Evolutionary conservation across 2,329 filamentous ascomycete species (phyloP), one percentile per base, ranked within the genome.

Genomic region (Neofusicoccum laricinum): DNA sequence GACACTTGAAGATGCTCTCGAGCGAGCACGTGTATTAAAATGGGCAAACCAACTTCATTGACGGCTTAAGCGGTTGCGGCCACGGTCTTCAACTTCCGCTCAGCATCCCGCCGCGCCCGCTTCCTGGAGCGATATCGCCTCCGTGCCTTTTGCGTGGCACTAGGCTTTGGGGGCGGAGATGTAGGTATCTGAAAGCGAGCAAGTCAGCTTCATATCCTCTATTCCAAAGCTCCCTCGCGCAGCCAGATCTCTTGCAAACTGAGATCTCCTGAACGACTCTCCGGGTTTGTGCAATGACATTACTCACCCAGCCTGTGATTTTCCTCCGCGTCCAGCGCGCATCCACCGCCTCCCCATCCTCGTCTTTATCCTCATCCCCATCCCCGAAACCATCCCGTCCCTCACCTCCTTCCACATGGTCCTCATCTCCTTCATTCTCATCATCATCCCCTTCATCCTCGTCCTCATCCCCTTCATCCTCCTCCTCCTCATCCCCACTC

Each of bases 81-180:
- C 4, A 30, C 25, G 6, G 4, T 11, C 36, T 38, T 14, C 36
- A 12, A 14, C 14, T 38, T 38, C 8, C 8, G 36, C 11, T 11
- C 36, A 38, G 36, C 11, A 30, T 57, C 4, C 68, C 72, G 17
- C 73, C 73, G 25, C 5, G 55, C 40, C 2, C 41, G 40, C 30
- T 25, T 59, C 41, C 55, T 36, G 1, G 55, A 59, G 4, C 55
- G 25, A 46, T 59, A 59, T 14, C 55, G 25, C 15, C 55, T 59
- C 55, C 55, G 30, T 4, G 55, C 55, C 25, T 59, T 59, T 15
- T 59, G 38, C 30, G 55, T 36, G 4, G 38, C 38, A 19, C 25
- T 46, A 34, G 55, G 55, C 17, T 30, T 25, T 11, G 55, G 55
- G 4, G 55, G 55, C 0, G 41, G 55, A 11, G 21, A 25, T 15